phyloP scores from a whole-genome alignment of 495 filamentous ascomycete species.

The Choiromyces venosus region DNA sequence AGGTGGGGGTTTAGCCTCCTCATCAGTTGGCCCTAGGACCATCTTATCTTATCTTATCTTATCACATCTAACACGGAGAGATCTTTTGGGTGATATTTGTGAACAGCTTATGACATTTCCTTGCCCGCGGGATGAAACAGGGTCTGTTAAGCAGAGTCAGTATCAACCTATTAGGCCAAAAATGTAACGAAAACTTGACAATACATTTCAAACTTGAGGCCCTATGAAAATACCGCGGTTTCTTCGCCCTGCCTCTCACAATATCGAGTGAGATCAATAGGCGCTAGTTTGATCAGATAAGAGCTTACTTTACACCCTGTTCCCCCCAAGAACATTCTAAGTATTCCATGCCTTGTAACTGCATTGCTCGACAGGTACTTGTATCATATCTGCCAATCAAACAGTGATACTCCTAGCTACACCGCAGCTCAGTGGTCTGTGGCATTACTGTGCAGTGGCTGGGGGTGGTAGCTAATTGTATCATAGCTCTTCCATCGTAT shows the following conservation, averaged over 20 bases:
- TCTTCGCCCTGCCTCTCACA: too few species aligned
- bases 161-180: background rate
- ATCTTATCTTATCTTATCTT: background rate
- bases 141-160: too few species aligned
- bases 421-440: background rate
- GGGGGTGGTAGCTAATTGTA: background rate
- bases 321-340: background rate
- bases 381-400: background rate
- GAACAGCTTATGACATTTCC: background rate
- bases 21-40: background rate
- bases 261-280: background rate
- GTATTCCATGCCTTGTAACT: background rate
- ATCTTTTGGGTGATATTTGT: background rate
- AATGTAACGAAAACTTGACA: background rate
- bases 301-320: background rate
- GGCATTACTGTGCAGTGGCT: background rate
- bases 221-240: background rate
- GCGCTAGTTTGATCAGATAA: background rate
- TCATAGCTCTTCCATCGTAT: background rate
- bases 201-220: background rate
- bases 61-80: background rate
- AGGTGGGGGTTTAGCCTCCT: background rate
- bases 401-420: background rate
- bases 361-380: background rate
- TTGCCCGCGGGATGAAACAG: background rate